Percentiles rank a stretch among this genome's conserved stretches.
Conservation (phyloP, 2,329 filamentous ascomycete genomes). For the Xylariomycetidae sp. region DNA sequence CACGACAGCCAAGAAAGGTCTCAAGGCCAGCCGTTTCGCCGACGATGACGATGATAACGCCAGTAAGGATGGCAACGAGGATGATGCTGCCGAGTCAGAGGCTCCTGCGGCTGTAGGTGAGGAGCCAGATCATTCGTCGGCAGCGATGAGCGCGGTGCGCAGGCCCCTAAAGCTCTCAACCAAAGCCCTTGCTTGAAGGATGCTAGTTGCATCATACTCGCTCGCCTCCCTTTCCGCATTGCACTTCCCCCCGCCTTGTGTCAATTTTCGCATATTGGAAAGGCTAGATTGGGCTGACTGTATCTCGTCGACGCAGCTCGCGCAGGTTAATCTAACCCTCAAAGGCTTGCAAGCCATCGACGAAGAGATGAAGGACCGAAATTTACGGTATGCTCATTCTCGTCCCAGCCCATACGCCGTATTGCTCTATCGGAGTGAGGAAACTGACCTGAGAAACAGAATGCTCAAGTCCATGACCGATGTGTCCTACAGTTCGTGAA, state of each 20-base stretch:
- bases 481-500: constrained; percentile 15
- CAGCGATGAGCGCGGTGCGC: constrained; percentile 64
- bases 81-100: constrained; percentile 26
- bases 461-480: constrained; percentile 33
- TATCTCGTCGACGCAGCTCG: constrained; percentile 31
- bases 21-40: constrained; percentile 52
- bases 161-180: constrained; percentile 45
- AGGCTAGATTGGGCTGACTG: constrained; percentile 9
- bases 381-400: constrained; percentile 34
- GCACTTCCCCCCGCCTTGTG: constrained; percentile 10
- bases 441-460: constrained; percentile 18
- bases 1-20: constrained; percentile 41
- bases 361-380: constrained; percentile 52
- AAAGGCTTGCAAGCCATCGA: constrained; percentile 51
- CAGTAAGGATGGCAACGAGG: constrained; percentile 29
- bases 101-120: constrained; percentile 50
- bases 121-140: constrained; percentile 58
- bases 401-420: neutral
- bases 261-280: constrained; percentile 1
- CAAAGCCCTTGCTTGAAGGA: constrained; percentile 28
- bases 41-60: constrained; percentile 31
- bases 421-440: neutral
- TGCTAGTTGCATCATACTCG: constrained; percentile 20
- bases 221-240: no score
- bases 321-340: constrained; percentile 37